These are phyloP conservation scores for Penicillium sp. DNA, from an alignment of 2,329 filamentous ascomycete genomes.

Conservation along the genomic window DNA sequence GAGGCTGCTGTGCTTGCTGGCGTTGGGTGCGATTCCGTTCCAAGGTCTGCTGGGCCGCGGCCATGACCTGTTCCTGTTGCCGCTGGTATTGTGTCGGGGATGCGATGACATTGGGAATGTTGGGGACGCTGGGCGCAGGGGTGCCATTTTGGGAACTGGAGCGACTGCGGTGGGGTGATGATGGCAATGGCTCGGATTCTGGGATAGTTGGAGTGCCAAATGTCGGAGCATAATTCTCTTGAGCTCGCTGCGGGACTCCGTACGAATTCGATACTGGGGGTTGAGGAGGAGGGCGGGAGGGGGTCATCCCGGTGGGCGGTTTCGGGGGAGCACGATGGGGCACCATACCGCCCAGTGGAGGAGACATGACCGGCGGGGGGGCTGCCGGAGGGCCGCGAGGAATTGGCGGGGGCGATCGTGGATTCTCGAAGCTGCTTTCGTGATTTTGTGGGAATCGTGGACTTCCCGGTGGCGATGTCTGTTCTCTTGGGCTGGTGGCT, in stretches of 20 bases:
- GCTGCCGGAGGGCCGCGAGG: constrained; percentile 52
- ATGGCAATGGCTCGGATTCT: constrained; percentile 59
- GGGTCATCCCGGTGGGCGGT: constrained; percentile 60
- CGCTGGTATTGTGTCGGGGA: constrained; percentile 53
- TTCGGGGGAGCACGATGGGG: constrained; percentile 83
- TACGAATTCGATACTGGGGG: constrained; percentile 44
- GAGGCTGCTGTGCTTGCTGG: constrained; percentile 48
- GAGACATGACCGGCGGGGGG: constrained; percentile 54
- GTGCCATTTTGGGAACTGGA: constrained; percentile 65
- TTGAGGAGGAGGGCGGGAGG: constrained; percentile 45
- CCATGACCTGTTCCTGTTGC: constrained; percentile 82
- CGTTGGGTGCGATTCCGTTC: constrained; percentile 73
- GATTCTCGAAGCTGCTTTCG: constrained; percentile 96
- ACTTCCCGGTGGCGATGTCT: constrained; percentile 70
- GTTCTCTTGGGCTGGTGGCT: constrained; percentile 36
- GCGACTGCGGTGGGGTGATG: constrained; percentile 65
- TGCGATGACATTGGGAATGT: constrained; percentile 34
- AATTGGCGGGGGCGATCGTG: constrained; percentile 85
- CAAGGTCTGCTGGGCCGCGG: constrained; percentile 72
- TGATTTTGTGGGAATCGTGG: constrained; percentile 85
- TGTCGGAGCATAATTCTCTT: constrained; percentile 50
- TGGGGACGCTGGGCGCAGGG: constrained; percentile 46
- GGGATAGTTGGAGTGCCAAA: constrained; percentile 51
- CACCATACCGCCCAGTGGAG: constrained; percentile 57
- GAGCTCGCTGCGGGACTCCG: constrained; percentile 51